Evolutionary conservation across 148 eudicot genomes (phyloP), one percentile per base, ranked within the genome.

Genomic region (Amaranthus hypochondriacus): DNA sequence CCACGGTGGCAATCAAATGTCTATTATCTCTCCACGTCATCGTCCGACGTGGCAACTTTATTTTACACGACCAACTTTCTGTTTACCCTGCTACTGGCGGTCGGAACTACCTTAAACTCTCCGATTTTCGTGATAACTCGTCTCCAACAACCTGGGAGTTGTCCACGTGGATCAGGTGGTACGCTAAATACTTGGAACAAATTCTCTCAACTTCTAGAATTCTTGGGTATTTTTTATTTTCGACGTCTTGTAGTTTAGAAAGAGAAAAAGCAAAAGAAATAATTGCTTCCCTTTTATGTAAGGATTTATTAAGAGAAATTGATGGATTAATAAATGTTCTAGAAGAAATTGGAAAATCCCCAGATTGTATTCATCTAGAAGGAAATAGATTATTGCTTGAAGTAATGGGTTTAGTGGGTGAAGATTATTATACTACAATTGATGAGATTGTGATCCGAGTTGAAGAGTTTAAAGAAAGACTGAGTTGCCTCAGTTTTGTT

Each of bases 81-180:
- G 39, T 92, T 14, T 86, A 83, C 69, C 90, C 89, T 7, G 47
- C 84, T 52, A 44, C 86, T 66, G 88, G 87, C 55, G 90, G 93
- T 7, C 82, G 75, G 48, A 89, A 88, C 76, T 79, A 89, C 83
- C 88, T 89, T 59, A 91, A 91, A 12, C 89, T 91, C 62, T 87
- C 96, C 69, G 80, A 70, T 43, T 89, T 89, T 70, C 91, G 87
- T 7, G 94, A 92, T 74, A 59, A 65, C 68, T 80, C 92, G 12
- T 77, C 88, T 39, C 79, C 89, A 4, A 7, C 77, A 51, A 76
- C 88, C 3, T 91, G 93, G 93, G 75, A 72, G 3, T 78, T 89
- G 76, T 92, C 97, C 48, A 82, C 86, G 1, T 92, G 94, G 94
- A 87, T 90, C 21, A 72, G 93, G n/a, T 92, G 86, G 85, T 87